Base-by-base conservation (phyloP, 2,329 filamentous ascomycete species). In the Calonectria ilicicola region DNA sequence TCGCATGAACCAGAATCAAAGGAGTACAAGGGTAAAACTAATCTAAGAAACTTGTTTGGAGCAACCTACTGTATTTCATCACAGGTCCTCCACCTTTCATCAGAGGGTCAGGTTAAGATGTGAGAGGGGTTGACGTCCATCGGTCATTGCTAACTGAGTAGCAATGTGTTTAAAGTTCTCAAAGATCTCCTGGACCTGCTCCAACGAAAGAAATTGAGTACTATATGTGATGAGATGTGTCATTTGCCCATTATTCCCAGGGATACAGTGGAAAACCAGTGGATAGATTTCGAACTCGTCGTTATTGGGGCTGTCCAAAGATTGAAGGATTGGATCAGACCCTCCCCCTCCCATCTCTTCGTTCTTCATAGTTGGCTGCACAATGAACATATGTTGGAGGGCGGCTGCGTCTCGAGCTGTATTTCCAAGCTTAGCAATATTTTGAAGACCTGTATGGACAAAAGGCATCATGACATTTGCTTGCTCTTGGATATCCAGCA, bases 401-500 rank as follows among this genome's bases (percentile, higher is more conserved):
- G 60, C 53, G 15, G 51, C 60, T 14, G 65, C 65, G 19, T 62
- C 51, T 21, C 32, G 38, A 27, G 53, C 29, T 6, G 19, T 23
- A 19, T 9, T 32, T 15, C 65, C 47, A 19, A 67, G 40, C 14
- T 47, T 67, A 9, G 65, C 40, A 21, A 67, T 67, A 23, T 67
- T 67, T 14, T 67, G 65, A 7, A 67, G 23, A n/a, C 65, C 65
- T n/a, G 44, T 38, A 19, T 67, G 53, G 12, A 46, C 51, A 60
- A 38, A 67, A 19, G 53, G 40, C n/a, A 60, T 35, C 65, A 67
- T 67, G 5, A 26, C 21, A 10, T 44, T 47, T 35, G 65, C 38
- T 49, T 67, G 65, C 7, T 67, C n/a, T 58, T 67, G 65, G 5
- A 67, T 15, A n/a, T 12, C 27, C 9, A 27, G 5, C 27, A 67